Percentiles rank a stretch among this genome's conserved stretches.
Evolutionary conservation across 1,284 basidiomycete genomes (phyloP).

Genomic region (Rhodotorula sp.): DNA sequence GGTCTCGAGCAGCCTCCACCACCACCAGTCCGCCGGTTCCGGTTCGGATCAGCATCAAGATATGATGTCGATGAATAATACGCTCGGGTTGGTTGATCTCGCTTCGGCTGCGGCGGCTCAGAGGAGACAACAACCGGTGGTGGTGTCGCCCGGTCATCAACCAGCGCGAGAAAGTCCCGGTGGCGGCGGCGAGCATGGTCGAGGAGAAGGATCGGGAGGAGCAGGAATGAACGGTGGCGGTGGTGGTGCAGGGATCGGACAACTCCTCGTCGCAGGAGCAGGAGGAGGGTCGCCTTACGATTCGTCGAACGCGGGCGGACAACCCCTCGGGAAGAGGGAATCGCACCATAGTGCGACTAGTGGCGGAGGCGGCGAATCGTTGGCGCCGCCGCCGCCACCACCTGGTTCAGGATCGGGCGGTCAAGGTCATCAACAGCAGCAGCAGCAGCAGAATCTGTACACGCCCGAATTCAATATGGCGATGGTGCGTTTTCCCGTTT

Average conservation of each 20-base stretch:
- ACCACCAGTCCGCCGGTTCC: background rate
- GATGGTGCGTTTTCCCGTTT: slow-evolving; percentile 24
- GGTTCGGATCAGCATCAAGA: background rate
- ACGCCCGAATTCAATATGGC: slow-evolving; percentile 37
- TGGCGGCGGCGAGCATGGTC: too few relatives aligned
- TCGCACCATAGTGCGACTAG: too few relatives aligned
- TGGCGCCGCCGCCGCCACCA: background rate
- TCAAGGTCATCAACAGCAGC: too few relatives aligned
- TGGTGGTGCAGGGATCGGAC: background rate
- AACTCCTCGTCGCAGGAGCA: background rate
- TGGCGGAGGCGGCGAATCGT: too few relatives aligned
- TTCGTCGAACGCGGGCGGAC: background rate
- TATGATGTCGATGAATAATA: slow-evolving; percentile 15
- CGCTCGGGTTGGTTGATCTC: slow-evolving; percentile 16
- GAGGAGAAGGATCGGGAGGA: too few relatives aligned
- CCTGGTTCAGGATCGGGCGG: background rate
- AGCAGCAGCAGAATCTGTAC: background rate
- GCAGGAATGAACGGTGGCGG: too few relatives aligned
- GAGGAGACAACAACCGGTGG: background rate
- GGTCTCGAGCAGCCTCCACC: background rate
- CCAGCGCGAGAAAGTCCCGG: background rate
- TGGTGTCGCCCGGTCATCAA: background rate
- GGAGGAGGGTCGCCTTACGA: background rate
- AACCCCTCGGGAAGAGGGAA: too few relatives aligned
- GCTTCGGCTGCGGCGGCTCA: background rate